Percentiles rank a stretch among this genome's conserved stretches.
phyloP scores from a whole-genome alignment of 129 eudicot species.

The Ambrosia trifida region DNA sequence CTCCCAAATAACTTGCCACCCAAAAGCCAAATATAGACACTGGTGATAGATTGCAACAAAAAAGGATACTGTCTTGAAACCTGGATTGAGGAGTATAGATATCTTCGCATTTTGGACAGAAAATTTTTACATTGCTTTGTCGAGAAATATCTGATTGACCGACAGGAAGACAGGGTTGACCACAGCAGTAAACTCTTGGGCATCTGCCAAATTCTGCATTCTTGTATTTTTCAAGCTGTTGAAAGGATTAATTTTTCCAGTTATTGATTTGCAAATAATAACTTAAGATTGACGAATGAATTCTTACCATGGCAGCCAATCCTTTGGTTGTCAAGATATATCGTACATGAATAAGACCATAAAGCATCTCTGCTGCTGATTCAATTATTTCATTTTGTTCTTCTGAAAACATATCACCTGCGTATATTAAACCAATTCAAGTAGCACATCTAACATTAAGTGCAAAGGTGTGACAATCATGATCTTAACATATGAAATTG shows the following conservation, averaged over 20 bases:
- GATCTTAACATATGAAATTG: not conserved
- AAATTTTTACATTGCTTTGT: slow-evolving; percentile 69
- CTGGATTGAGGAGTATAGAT: slow-evolving; percentile 80
- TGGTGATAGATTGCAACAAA: not conserved
- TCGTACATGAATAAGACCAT: slow-evolving; percentile 92
- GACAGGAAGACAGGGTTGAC: slow-evolving; percentile 92
- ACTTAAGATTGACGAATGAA: not conserved
- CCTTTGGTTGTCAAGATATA: slow-evolving; percentile 92
- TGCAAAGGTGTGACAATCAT: not conserved
- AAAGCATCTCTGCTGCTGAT: slow-evolving; percentile 94
- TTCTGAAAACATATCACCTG: slow-evolving; percentile 88
- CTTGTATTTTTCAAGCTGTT: slow-evolving; percentile 87
- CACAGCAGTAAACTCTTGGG: slow-evolving; percentile 89
- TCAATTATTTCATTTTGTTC: slow-evolving; percentile 87
- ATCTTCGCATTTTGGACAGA: slow-evolving; percentile 91
- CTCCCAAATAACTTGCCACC: not conserved
- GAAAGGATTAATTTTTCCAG: slow-evolving; percentile 9
- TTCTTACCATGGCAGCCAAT: slow-evolving; percentile 80
- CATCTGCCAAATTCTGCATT: slow-evolving; percentile 91
- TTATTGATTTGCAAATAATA: slow-evolving; percentile 1
- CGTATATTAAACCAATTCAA: not conserved
- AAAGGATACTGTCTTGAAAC: slow-evolving; percentile 97
- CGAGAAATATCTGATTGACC: slow-evolving; percentile 90
- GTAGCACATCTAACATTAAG: too few relatives aligned
- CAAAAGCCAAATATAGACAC: not conserved